Evolutionary conservation across 352 stramenopile genomes (phyloP).

Genomic region (Pythium graminicola): DNA sequence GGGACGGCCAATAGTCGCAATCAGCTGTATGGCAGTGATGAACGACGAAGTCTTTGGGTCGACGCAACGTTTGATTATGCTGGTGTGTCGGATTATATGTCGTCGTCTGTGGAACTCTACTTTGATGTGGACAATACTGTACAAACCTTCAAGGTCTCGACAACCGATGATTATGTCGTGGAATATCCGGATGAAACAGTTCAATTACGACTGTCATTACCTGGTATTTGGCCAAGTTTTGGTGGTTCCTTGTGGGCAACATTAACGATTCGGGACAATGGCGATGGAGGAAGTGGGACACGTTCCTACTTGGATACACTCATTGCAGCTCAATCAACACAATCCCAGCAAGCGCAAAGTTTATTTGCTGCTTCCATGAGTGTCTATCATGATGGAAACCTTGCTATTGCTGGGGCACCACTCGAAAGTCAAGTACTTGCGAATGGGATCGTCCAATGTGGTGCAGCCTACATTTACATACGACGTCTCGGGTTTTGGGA

Average conservation of each 20-base stretch:
- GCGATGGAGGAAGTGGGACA: conserved; percentile 81
- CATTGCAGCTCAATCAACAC: conserved; percentile 22
- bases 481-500: conserved; percentile 63
- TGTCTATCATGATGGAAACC: conserved; percentile 56
- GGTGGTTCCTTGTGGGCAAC: conserved; percentile 81
- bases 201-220: conserved; percentile 85
- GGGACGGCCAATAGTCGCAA: conserved; percentile 82
- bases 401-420: conserved; percentile 62
- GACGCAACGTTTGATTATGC: conserved; percentile 86
- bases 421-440: conserved; percentile 28
- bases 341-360: conserved; percentile 29
- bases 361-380: conserved; percentile 48
- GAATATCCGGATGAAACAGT: conserved; percentile 90
- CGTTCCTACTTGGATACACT: conserved; percentile 59
- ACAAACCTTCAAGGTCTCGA: conserved; percentile 73
- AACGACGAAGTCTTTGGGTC: conserved; percentile 71
- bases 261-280: conserved; percentile 89
- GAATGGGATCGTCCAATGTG: conserved; percentile 33
- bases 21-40: conserved; percentile 87
- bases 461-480: conserved; percentile 64
- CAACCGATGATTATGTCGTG: conserved; percentile 86
- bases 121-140: conserved; percentile 44
- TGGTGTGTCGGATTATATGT: conserved; percentile 85
- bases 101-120: conserved; percentile 49
- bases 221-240: conserved; percentile 89